Percentiles rank a stretch among this genome's conserved stretches.
phyloP scores from a whole-genome alignment of 306 rosid genomes.

The Amphicarpaea edgeworthii region DNA sequence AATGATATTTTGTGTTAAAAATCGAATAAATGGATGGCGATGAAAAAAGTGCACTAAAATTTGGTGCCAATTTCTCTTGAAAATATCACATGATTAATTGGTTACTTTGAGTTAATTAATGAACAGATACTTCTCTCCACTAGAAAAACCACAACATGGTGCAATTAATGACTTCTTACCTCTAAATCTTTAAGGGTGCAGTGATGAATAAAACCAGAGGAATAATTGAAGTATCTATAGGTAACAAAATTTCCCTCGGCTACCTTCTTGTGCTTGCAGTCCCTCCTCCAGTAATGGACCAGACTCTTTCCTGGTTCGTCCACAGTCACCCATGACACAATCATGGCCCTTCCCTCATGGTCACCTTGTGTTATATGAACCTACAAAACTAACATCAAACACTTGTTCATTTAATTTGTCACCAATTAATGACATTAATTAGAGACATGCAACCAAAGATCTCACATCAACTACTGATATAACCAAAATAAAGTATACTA shows the following conservation, averaged over 20 bases:
- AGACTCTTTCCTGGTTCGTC: slow-evolving; percentile 62
- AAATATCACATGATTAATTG: no score
- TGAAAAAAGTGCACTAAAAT: no score
- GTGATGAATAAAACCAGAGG: slow-evolving; percentile 83
- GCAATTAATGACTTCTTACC: slow-evolving; percentile 47
- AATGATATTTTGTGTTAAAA: slow-evolving; percentile 68
- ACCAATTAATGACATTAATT: background rate
- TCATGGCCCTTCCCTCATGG: slow-evolving; percentile 65
- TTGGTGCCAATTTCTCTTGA: no score
- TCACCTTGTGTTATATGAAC: slow-evolving; percentile 92
- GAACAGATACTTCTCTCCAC: background rate
- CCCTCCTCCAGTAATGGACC: slow-evolving; percentile 68
- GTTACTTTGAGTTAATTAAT: no score
- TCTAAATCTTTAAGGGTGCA: slow-evolving; percentile 60
- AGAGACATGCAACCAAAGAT: background rate
- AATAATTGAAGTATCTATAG: slow-evolving; percentile 68
- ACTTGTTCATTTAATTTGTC: background rate
- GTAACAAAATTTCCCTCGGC: slow-evolving; percentile 56
- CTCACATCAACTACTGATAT: no score
- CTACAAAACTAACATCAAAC: slow-evolving; percentile 44
- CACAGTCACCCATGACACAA: slow-evolving; percentile 79
- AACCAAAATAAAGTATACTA: no score
- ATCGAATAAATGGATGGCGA: no score
- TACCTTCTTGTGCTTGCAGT: background rate
- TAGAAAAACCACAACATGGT: background rate